These are phyloP conservation scores for Solanum lycopersicoides DNA, from an alignment of 257 asterid species.

Conservation along the genomic window DNA sequence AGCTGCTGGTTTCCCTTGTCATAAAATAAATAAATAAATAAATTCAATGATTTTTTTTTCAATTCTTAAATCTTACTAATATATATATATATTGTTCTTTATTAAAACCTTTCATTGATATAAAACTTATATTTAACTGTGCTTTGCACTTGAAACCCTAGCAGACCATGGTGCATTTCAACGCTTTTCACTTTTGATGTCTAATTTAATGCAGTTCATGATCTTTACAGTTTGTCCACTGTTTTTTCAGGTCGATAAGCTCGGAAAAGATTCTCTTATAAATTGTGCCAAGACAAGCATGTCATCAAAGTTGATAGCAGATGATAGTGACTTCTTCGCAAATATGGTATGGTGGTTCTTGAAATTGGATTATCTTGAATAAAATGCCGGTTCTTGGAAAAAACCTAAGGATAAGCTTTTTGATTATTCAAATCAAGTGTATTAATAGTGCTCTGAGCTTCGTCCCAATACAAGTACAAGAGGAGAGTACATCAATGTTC, in stretches of 20 bases:
- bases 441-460: neutral
- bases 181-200: neutral
- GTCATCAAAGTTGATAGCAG: conserved; percentile 90
- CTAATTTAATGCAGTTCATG: neutral
- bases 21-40: too few species aligned
- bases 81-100: neutral
- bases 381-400: neutral
- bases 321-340: conserved; percentile 81
- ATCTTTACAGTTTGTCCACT: neutral
- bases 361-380: neutral
- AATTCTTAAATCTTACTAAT: neutral
- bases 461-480: neutral
- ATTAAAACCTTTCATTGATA: neutral
- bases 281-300: conserved; percentile 98
- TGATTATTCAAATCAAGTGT: neutral
- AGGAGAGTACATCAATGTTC: neutral
- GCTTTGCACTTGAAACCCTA: neutral
- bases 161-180: neutral
- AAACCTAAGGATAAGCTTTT: neutral
- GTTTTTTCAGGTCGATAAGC: conserved; percentile 72
- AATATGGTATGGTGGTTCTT: conserved; percentile 49
- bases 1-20: too few species aligned
- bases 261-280: conserved; percentile 81
- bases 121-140: neutral
- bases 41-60: neutral